Percentiles rank a stretch among this genome's conserved stretches.
These are phyloP conservation scores for Phytopythium delawarense DNA, from an alignment of 352 stramenopile genomes.

Conservation along the genomic window DNA sequence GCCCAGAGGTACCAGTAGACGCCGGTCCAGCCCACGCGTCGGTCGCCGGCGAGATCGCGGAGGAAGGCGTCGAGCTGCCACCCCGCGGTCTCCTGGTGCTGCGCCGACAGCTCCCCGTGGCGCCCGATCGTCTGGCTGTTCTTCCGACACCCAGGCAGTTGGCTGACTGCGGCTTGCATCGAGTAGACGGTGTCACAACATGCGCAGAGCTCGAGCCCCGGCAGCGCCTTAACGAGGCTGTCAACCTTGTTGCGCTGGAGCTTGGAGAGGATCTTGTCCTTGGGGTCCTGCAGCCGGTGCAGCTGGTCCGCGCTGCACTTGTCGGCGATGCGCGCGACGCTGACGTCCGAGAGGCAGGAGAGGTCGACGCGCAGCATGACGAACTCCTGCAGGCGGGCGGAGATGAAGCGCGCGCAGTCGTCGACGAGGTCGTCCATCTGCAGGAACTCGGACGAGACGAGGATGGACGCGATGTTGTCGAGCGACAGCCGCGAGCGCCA, in stretches of 20 bases:
- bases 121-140: slow-evolving; percentile 35
- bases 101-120: slow-evolving; percentile 44
- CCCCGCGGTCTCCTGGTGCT: slow-evolving; percentile 30
- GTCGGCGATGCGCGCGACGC: slow-evolving; percentile 65
- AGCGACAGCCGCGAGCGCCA: slow-evolving; percentile 50
- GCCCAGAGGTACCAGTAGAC: slow-evolving; percentile 86
- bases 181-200: slow-evolving; percentile 27
- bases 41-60: slow-evolving; percentile 29
- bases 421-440: slow-evolving; percentile 88
- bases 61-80: slow-evolving; percentile 53
- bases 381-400: slow-evolving; percentile 68
- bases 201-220: slow-evolving; percentile 30
- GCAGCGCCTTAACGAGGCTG: slow-evolving; percentile 33
- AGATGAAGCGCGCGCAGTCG: slow-evolving; percentile 81
- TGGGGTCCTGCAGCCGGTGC: slow-evolving; percentile 69
- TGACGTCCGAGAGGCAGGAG: slow-evolving; percentile 72
- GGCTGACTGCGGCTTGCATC: neutral
- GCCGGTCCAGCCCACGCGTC: slow-evolving; percentile 47
- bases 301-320: slow-evolving; percentile 54
- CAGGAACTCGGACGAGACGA: slow-evolving; percentile 90
- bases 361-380: slow-evolving; percentile 85
- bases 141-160: slow-evolving; percentile 26
- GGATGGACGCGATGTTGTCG: slow-evolving; percentile 81
- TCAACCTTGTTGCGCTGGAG: slow-evolving; percentile 84
- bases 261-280: slow-evolving; percentile 86